A percentile compares a stretch with the other conserved stretches of the same genome.
Conservation (phyloP, 2,329 filamentous ascomycete genomes). For the Corynespora cassiicola region DNA sequence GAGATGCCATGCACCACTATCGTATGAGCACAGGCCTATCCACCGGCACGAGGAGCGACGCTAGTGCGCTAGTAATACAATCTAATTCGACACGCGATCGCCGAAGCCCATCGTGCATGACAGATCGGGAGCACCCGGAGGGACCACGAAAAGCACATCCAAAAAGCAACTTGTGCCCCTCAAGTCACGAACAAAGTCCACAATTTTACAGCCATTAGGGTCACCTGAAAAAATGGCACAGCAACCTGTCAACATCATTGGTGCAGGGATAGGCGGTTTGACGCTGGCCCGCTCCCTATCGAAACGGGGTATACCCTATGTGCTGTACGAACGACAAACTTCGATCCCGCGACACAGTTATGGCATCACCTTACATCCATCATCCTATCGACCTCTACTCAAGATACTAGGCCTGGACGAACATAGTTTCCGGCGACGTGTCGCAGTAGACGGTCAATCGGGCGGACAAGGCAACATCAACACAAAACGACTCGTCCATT, state of each 20-base stretch:
- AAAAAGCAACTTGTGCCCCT: too few species aligned
- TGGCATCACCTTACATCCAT: constrained; percentile 47
- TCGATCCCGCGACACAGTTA: constrained; percentile 39
- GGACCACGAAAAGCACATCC: too few species aligned
- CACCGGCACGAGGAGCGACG: too few species aligned
- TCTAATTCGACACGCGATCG: too few species aligned
- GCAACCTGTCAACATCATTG: constrained; percentile 49
- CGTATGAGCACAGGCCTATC: too few species aligned
- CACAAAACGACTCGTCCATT: background rate
- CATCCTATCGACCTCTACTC: constrained; percentile 40
- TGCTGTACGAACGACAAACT: constrained; percentile 43
- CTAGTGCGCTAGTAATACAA: too few species aligned
- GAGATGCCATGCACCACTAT: too few species aligned
- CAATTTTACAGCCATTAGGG: too few species aligned
- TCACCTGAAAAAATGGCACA: too few species aligned
- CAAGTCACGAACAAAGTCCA: too few species aligned
- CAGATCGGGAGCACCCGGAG: too few species aligned
- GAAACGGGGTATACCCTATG: constrained; percentile 33
- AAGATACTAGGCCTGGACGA: constrained; percentile 40
- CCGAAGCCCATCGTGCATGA: too few species aligned
- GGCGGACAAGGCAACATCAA: constrained; percentile 31
- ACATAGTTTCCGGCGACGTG: constrained; percentile 29
- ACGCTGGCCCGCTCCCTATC: constrained; percentile 46
- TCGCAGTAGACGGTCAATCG: constrained; percentile 38
- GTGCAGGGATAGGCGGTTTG: constrained; percentile 55